These are phyloP conservation scores for Ailanthus altissimus DNA, from an alignment of 345 rosid genomes.

Conservation along the genomic window DNA sequence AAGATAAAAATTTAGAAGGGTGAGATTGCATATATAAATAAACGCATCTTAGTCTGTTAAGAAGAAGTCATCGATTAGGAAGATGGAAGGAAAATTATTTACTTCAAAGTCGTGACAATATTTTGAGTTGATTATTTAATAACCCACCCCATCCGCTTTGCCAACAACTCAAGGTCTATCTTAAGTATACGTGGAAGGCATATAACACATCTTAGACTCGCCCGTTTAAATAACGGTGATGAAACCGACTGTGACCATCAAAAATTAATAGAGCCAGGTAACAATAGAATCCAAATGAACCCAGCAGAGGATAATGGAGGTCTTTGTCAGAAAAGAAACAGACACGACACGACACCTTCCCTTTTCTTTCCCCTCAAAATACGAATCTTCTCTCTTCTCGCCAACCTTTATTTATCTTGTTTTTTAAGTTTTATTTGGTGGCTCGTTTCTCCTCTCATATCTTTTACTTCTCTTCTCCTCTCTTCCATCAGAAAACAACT, in stretches of 20 bases:
- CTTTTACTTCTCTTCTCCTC: too few relatives aligned
- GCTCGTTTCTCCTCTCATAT: constrained; percentile 16
- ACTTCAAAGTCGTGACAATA: too few relatives aligned
- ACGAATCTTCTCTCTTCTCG: neutral
- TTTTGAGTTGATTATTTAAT: too few relatives aligned
- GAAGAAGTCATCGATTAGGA: too few relatives aligned
- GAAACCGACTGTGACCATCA: neutral
- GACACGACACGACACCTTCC: constrained; percentile 16
- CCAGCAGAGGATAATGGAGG: neutral
- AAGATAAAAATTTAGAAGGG: too few relatives aligned
- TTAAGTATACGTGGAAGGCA: neutral
- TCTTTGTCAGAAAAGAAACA: constrained; percentile 13
- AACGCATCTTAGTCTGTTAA: too few relatives aligned
- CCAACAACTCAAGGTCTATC: neutral
- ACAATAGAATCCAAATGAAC: neutral
- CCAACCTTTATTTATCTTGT: neutral
- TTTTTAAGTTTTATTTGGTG: constrained; percentile 1
- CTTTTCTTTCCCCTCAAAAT: neutral
- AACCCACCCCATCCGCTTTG: neutral
- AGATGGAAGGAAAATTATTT: too few relatives aligned
- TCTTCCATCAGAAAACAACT: neutral
- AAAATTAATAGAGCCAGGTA: neutral
- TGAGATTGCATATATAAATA: too few relatives aligned
- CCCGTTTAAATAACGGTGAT: neutral
- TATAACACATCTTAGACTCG: neutral